These are phyloP conservation scores for Talaromyces liani DNA, from an alignment of 495 filamentous ascomycete genomes.

Conservation along the genomic window DNA sequence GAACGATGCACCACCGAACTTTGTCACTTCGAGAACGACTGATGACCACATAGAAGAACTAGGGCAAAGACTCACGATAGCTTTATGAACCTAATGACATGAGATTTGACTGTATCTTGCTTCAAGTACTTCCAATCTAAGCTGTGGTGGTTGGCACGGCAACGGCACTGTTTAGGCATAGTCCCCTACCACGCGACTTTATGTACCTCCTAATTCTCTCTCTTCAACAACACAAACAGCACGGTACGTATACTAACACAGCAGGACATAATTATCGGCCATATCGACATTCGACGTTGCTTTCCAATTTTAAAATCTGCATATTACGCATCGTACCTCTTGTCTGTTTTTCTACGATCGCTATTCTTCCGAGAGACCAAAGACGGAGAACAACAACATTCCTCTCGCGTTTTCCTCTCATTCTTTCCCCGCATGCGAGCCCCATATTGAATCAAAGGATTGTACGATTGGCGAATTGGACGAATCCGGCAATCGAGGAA, in stretches of 20 bases:
- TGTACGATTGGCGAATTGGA: not conserved
- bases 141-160: slow-evolving; percentile 8
- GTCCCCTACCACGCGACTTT: not conserved
- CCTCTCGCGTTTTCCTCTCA: not conserved
- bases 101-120: not conserved
- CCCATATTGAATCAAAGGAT: not conserved
- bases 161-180: slow-evolving; percentile 2
- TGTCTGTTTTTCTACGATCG: not conserved
- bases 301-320: not conserved
- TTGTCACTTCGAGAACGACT: not conserved
- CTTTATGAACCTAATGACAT: not conserved
- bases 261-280: not conserved
- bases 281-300: not conserved
- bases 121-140: not conserved
- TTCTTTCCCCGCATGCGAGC: not conserved
- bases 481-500: not conserved
- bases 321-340: not conserved
- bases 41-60: not conserved
- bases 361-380: not conserved
- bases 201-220: not conserved
- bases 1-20: not conserved
- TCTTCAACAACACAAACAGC: not conserved
- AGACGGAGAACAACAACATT: not conserved
- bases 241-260: not conserved
- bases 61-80: not conserved